Base-by-base conservation (phyloP, 2,329 filamentous ascomycete genomes). In the Volutella citrinella region DNA sequence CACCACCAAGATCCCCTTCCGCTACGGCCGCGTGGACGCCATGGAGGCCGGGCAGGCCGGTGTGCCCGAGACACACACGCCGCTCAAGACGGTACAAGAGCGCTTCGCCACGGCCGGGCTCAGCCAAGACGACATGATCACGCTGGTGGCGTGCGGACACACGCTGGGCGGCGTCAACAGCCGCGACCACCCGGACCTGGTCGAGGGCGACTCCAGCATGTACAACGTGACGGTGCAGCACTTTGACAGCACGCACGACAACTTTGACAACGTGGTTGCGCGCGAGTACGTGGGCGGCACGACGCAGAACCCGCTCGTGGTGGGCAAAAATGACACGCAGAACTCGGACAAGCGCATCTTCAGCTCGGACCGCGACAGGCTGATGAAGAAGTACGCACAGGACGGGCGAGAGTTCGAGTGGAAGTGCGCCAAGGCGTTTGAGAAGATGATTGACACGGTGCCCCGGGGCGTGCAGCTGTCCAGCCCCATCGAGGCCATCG, bases 341-440 rank as follows among this genome's bases (percentile, higher is more conserved):
- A 57, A 53, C 40, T 70, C 69, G 0, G 70, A 74, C 40, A 54
- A 52, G 34, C 56, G 57, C 5, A 61, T 73, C 15, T 74, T 68
- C 40, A 49, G 44, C 18, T 59, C 66, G 0, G 70, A 74, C 40
- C 56, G 52, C 2, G 69, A 70, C 50, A 57, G 51, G 12, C 70
- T 66, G 2, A 65, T 73, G 30, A 52, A 48, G n/a, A 49, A 55
- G 2, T 50, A 72, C 50, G 56, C 59, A 11, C 25, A 22, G 7
- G 55, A 64, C 26, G 47, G 56, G 4, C 48, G 46, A 5, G 51
- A 49, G 5, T 72, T 72, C 46, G 53, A 60, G 19, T 52, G 40
- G 11, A 53, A 34, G n/a, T 63, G 60, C 19, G 38, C 46, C 5
- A 37, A 49, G 9, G 34, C 60, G n/a, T 53, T 63, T 8, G 41